These are phyloP conservation scores for Sporothrix brunneoviolacea DNA, from an alignment of 2,329 filamentous ascomycete species.

Conservation along the genomic window DNA sequence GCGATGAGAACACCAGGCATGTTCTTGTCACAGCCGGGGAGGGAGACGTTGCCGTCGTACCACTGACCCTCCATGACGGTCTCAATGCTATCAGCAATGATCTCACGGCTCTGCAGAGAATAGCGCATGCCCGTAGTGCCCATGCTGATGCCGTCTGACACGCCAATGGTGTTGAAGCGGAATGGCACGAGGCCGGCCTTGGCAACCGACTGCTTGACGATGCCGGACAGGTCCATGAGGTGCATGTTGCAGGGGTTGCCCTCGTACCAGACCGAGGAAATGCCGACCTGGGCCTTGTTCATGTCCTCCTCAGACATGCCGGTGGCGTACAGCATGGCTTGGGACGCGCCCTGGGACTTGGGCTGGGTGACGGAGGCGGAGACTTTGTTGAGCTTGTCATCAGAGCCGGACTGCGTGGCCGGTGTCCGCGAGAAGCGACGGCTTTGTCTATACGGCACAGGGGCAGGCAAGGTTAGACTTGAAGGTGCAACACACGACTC, in stretches of 20 bases:
- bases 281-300: slow-evolving; percentile 95
- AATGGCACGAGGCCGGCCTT: slow-evolving; percentile 79
- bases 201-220: slow-evolving; percentile 56
- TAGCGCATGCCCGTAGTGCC: slow-evolving; percentile 85
- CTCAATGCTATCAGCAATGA: slow-evolving; percentile 97
- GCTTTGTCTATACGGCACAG: slow-evolving; percentile 26
- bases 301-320: slow-evolving; percentile 81
- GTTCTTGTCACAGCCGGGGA: slow-evolving; percentile 99
- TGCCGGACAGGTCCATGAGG: slow-evolving; percentile 77
- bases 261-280: slow-evolving; percentile 96
- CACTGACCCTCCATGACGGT: slow-evolving; percentile 98
- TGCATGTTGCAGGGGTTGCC: slow-evolving; percentile 99
- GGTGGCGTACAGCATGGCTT: slow-evolving; percentile 97
- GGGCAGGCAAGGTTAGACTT: background rate
- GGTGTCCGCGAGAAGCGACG: slow-evolving; percentile 47
- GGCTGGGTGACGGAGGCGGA: slow-evolving; percentile 86
- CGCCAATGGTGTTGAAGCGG: slow-evolving; percentile 98
- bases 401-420: slow-evolving; percentile 37
- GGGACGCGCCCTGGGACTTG: slow-evolving; percentile 95
- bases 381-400: slow-evolving; percentile 68
- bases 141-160: slow-evolving; percentile 97
- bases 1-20: slow-evolving; percentile 92
- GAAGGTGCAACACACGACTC: background rate
- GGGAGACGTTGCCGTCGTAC: slow-evolving; percentile 96
- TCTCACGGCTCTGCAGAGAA: slow-evolving; percentile 86